These are phyloP conservation scores for Schwanniomyces occidentalis DNA, from an alignment of 805 yeast genomes.

Conservation along the genomic window DNA sequence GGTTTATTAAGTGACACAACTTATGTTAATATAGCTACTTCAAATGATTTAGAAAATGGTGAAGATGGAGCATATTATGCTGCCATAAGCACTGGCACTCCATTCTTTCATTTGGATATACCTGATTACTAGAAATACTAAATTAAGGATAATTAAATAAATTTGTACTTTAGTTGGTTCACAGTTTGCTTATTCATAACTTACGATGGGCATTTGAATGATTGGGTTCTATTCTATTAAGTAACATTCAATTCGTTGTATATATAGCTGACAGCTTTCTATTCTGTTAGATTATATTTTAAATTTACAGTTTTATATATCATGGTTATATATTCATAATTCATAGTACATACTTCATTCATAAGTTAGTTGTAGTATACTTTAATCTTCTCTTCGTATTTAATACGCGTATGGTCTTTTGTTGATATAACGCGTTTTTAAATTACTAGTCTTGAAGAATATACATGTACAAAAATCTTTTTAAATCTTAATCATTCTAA, in stretches of 20 bases:
- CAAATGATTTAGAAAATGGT: conserved; percentile 32
- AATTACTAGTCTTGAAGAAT: neutral
- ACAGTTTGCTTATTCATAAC: neutral
- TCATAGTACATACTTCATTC: too few relatives aligned
- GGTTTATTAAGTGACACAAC: conserved; percentile 37
- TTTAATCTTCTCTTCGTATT: too few relatives aligned
- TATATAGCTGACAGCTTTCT: too few relatives aligned
- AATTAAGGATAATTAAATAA: too few relatives aligned
- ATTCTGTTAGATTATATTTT: too few relatives aligned
- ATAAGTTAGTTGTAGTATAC: too few relatives aligned
- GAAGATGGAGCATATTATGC: conserved; percentile 44
- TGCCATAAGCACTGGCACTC: conserved; percentile 63
- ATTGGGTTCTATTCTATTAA: too few relatives aligned
- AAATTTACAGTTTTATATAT: too few relatives aligned
- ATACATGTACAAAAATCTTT: neutral
- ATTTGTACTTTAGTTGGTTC: too few relatives aligned
- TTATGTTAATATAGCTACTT: conserved; percentile 41
- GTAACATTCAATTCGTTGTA: too few relatives aligned
- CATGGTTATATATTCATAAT: too few relatives aligned
- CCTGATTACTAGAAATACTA: conserved; percentile 46
- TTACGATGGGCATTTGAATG: too few relatives aligned
- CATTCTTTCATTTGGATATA: conserved; percentile 77
- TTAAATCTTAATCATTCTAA: neutral
- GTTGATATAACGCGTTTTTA: neutral
- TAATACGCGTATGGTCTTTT: neutral